Percentiles rank a stretch among this genome's conserved stretches.
phyloP scores from a whole-genome alignment of 1,284 basidiomycete species.

The Agroathelia rolfsii region DNA sequence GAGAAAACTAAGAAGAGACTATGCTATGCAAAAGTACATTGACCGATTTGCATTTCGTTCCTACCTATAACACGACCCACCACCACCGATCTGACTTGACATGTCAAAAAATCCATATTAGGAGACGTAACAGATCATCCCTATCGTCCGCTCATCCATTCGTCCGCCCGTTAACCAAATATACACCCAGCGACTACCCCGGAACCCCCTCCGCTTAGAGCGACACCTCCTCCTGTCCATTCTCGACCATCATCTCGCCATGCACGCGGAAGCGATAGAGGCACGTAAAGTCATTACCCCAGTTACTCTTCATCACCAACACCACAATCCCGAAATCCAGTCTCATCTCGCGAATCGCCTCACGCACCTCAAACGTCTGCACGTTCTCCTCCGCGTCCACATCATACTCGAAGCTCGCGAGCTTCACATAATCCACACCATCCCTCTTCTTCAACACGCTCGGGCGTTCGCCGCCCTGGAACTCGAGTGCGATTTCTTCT shows the following conservation, averaged over 20 bases:
- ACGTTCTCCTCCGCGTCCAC: conserved; percentile 55
- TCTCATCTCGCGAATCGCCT: conserved; percentile 55
- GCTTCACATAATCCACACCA: conserved; percentile 54
- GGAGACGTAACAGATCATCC: conserved; percentile 4
- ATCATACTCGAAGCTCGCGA: conserved; percentile 79
- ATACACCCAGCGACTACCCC: conserved; percentile 1
- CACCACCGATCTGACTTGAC: no score
- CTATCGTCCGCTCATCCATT: conserved; percentile 4
- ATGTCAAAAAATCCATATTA: conserved; percentile 1
- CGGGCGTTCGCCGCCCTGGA: conserved; percentile 30
- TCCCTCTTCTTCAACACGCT: conserved; percentile 40
- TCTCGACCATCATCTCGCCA: conserved; percentile 29
- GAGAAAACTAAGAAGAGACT: conserved; percentile 12
- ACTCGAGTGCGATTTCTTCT: conserved; percentile 24
- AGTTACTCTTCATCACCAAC: conserved; percentile 74
- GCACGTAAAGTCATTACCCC: conserved; percentile 82
- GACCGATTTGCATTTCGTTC: conserved; percentile 2
- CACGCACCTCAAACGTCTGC: conserved; percentile 78
- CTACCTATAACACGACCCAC: no score
- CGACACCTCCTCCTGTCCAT: conserved; percentile 4
- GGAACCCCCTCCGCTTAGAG: conserved; percentile 4
- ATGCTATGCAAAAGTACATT: conserved; percentile 16
- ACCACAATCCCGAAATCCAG: conserved; percentile 79
- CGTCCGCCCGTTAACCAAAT: conserved; percentile 2
- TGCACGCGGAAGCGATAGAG: conserved; percentile 82